Evolutionary conservation across 192 early-diverging fungal genomes (phyloP).

Genomic region (Gamsiella multidivaricata): DNA sequence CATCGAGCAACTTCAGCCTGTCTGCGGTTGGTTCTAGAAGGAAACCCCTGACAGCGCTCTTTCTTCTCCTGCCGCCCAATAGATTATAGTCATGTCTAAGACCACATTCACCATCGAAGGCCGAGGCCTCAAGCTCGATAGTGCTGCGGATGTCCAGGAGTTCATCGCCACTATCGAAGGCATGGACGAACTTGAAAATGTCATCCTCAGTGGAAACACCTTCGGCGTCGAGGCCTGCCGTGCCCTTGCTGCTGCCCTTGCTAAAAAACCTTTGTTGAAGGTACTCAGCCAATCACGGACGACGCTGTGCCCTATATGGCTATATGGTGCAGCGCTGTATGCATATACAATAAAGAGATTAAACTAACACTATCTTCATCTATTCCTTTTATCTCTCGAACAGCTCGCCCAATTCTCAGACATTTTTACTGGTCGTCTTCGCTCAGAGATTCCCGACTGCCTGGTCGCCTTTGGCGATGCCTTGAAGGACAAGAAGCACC

Average conservation of each 20-base stretch:
- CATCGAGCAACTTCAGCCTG: not conserved
- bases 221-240: constrained; percentile 91
- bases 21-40: too few species aligned
- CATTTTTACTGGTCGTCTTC: constrained; percentile 93
- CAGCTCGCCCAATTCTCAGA: constrained; percentile 89
- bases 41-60: too few species aligned
- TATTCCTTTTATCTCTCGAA: too few species aligned
- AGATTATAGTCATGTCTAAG: constrained; percentile 43
- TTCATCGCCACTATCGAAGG: constrained; percentile 77
- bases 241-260: constrained; percentile 78
- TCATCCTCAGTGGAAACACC: constrained; percentile 90
- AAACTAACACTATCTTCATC: too few species aligned
- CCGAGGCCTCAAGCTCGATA: constrained; percentile 89
- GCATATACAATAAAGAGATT: too few species aligned
- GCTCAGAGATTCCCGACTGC: constrained; percentile 87
- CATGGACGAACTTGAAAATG: constrained; percentile 73
- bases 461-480: constrained; percentile 87
- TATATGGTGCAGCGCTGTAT: too few species aligned
- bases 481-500: constrained; percentile 79
- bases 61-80: not conserved
- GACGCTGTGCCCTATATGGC: too few species aligned
- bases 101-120: constrained; percentile 88
- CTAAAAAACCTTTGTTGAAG: constrained; percentile 76
- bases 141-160: constrained; percentile 79
- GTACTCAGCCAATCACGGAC: constrained; percentile 56